Percentiles rank a stretch among this genome's conserved stretches.
Evolutionary conservation across 106 monocot species (phyloP).

Genomic region (Allium sativum): DNA sequence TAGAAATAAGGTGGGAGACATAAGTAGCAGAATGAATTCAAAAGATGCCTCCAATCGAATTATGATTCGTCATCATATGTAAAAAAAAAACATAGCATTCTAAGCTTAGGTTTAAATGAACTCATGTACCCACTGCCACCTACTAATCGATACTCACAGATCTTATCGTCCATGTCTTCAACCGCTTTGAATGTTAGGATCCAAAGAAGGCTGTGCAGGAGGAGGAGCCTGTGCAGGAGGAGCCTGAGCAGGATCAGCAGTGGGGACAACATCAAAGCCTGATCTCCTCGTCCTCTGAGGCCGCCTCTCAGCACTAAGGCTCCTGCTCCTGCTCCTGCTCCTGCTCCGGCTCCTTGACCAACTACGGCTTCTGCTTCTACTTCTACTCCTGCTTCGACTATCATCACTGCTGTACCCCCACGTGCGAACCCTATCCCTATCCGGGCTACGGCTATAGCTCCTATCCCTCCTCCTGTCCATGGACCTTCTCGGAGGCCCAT

Average conservation of each 20-base stretch:
- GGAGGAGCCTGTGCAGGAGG: background rate
- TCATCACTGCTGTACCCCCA: conserved; percentile 16
- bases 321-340: conserved; percentile 31
- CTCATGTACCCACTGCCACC: too few relatives aligned
- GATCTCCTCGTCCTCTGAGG: background rate
- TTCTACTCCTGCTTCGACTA: background rate
- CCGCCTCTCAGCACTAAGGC: conserved; percentile 14
- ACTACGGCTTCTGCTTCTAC: conserved; percentile 6
- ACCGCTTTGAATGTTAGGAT: background rate
- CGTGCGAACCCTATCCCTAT: conserved; percentile 37
- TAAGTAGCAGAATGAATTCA: too few relatives aligned
- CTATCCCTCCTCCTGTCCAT: conserved; percentile 20
- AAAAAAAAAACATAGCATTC: too few relatives aligned
- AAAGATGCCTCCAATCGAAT: too few relatives aligned
- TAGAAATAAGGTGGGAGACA: too few relatives aligned
- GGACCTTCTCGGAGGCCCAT: conserved; percentile 17
- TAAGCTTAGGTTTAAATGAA: too few relatives aligned
- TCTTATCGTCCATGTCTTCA: background rate
- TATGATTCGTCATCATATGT: too few relatives aligned
- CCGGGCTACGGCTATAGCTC: conserved; percentile 54
- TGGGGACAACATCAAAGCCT: conserved; percentile 9
- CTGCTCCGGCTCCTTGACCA: conserved; percentile 34
- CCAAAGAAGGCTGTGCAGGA: background rate
- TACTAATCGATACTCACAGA: too few relatives aligned
- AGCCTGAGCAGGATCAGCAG: background rate